phyloP scores from a whole-genome alignment of 345 rosid genomes.

The Brassica rapa region DNA sequence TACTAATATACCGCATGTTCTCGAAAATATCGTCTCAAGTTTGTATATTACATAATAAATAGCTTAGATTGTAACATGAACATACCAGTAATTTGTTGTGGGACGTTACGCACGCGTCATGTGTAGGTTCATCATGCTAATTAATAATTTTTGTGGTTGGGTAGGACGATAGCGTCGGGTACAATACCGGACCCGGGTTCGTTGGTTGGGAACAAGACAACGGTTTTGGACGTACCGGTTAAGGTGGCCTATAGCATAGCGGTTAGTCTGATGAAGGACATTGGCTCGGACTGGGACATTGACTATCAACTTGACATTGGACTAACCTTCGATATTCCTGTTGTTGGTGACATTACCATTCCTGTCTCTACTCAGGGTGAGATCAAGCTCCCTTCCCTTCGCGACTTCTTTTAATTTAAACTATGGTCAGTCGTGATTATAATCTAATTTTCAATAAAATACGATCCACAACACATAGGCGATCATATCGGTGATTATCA shows the following conservation, averaged over 20 bases:
- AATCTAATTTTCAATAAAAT: constrained; percentile 7
- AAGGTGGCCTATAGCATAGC: constrained; percentile 70
- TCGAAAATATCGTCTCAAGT: neutral
- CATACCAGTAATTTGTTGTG: neutral
- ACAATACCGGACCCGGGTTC: constrained; percentile 88
- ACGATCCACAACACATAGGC: constrained; percentile 1
- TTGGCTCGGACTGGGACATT: constrained; percentile 80
- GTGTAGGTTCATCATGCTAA: neutral
- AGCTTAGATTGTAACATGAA: neutral
- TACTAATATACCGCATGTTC: neutral
- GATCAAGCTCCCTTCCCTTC: constrained; percentile 76
- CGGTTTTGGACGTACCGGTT: constrained; percentile 61
- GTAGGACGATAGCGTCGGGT: constrained; percentile 62
- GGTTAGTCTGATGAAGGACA: constrained; percentile 66
- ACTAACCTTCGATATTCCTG: constrained; percentile 75
- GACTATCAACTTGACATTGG: constrained; percentile 73
- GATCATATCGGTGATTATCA: constrained; percentile 1
- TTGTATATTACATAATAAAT: neutral
- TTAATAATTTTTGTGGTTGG: constrained; percentile 1
- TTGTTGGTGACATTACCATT: constrained; percentile 69
- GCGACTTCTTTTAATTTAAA: constrained; percentile 50
- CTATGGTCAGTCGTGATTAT: neutral
- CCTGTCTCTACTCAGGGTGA: constrained; percentile 75
- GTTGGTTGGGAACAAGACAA: constrained; percentile 57
- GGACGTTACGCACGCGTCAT: neutral